Conservation (phyloP, 169 alveolate genomes). For the Prorocentrum cordatum region DNA sequence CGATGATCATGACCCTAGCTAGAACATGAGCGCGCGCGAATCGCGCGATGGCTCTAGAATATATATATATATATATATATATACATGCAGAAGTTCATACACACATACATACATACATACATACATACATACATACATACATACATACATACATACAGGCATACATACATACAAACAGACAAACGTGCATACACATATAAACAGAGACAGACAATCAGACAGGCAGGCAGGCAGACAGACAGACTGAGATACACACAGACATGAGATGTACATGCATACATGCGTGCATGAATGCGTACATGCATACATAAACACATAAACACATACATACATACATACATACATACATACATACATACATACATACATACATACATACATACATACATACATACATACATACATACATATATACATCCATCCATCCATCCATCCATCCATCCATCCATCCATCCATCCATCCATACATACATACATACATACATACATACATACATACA, state of each 20-base stretch:
- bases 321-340: not conserved
- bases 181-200: not conserved
- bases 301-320: not conserved
- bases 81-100: not conserved
- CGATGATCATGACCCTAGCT: too few relatives aligned
- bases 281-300: not conserved
- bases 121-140: not conserved
- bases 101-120: not conserved
- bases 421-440: too few relatives aligned
- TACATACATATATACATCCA: not conserved
- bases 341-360: not conserved
- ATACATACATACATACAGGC: not conserved
- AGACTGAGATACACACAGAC: not conserved
- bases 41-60: too few relatives aligned
- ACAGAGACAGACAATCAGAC: not conserved
- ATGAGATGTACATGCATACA: not conserved
- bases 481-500: too few relatives aligned
- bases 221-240: not conserved
- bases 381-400: not conserved
- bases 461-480: too few relatives aligned
- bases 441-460: too few relatives aligned
- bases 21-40: too few relatives aligned
- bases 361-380: not conserved
- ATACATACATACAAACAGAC: not conserved
- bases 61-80: too few relatives aligned